These are phyloP conservation scores for Paxillus rubicundulus DNA, from an alignment of 768 basidiomycete genomes.

Conservation along the genomic window DNA sequence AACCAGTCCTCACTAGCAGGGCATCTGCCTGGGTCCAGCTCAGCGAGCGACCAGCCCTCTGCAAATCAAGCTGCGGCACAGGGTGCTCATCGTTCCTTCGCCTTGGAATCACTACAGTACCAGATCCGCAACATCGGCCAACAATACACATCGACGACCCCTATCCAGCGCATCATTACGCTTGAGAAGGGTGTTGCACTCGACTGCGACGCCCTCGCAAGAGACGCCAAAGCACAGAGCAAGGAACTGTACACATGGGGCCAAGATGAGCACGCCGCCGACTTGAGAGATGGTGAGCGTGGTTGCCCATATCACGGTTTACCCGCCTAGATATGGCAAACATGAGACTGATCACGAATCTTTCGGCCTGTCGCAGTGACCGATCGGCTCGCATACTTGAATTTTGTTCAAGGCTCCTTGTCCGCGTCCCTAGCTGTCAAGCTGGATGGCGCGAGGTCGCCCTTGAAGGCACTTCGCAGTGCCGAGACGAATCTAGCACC, in stretches of 20 bases:
- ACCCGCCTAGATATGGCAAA: not conserved
- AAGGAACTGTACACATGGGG: constrained; percentile 89
- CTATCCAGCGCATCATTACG: constrained; percentile 78
- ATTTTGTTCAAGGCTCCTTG: constrained; percentile 72
- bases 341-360: constrained; percentile 1
- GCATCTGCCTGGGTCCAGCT: constrained; percentile 48
- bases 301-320: constrained; percentile 1
- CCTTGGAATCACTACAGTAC: constrained; percentile 64
- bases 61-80: constrained; percentile 42
- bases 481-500: constrained; percentile 62
- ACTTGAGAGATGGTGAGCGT: constrained; percentile 72
- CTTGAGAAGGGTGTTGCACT: constrained; percentile 74
- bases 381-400: constrained; percentile 79
- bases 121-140: constrained; percentile 73
- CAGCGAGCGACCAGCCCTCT: constrained; percentile 37
- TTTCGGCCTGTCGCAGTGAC: constrained; percentile 49
- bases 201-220: constrained; percentile 64
- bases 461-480: constrained; percentile 71
- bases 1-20: constrained; percentile 57
- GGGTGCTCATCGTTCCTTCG: constrained; percentile 46
- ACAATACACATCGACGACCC: constrained; percentile 67
- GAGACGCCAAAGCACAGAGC: constrained; percentile 69
- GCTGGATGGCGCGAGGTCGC: constrained; percentile 60
- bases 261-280: constrained; percentile 63
- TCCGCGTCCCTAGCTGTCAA: constrained; percentile 57